Conservation (phyloP, 106 monocot genomes). For the Allium cepa region DNA sequence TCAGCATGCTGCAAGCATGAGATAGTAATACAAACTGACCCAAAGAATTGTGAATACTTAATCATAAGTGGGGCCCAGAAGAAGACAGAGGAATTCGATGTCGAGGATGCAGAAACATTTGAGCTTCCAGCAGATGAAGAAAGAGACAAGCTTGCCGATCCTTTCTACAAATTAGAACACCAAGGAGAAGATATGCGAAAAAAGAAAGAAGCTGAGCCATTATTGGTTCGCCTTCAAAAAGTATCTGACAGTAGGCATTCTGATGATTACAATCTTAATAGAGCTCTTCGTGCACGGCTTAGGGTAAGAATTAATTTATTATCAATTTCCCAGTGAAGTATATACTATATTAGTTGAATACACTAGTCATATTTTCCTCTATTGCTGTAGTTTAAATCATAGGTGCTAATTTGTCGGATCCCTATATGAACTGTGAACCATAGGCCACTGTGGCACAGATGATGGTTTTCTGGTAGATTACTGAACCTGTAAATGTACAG, state of each 20-base stretch:
- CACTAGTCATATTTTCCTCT: no score
- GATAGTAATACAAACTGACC: conserved; percentile 91
- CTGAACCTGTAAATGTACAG: no score
- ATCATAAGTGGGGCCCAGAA: conserved; percentile 86
- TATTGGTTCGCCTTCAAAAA: conserved; percentile 83
- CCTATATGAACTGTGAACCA: no score
- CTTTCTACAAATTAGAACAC: conserved; percentile 93
- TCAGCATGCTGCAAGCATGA: conserved; percentile 89
- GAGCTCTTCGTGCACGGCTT: conserved; percentile 74
- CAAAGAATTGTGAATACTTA: conserved; percentile 89
- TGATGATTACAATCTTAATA: conserved; percentile 85
- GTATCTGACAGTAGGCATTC: conserved; percentile 73
- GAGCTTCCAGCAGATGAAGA: conserved; percentile 93
- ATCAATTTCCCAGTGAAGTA: neutral
- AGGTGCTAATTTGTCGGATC: no score
- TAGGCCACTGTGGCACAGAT: no score
- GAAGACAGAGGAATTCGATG: conserved; percentile 86
- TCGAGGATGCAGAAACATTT: conserved; percentile 93
- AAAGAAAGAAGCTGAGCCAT: conserved; percentile 95
- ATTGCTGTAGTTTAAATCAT: no score
- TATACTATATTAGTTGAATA: no score
- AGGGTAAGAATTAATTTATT: conserved; percentile 35
- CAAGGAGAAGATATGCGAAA: conserved; percentile 84
- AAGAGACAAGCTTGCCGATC: conserved; percentile 82
- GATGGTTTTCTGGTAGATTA: no score